These are phyloP conservation scores for Leccinum truebloodii DNA, from an alignment of 768 basidiomycete genomes.

Conservation along the genomic window DNA sequence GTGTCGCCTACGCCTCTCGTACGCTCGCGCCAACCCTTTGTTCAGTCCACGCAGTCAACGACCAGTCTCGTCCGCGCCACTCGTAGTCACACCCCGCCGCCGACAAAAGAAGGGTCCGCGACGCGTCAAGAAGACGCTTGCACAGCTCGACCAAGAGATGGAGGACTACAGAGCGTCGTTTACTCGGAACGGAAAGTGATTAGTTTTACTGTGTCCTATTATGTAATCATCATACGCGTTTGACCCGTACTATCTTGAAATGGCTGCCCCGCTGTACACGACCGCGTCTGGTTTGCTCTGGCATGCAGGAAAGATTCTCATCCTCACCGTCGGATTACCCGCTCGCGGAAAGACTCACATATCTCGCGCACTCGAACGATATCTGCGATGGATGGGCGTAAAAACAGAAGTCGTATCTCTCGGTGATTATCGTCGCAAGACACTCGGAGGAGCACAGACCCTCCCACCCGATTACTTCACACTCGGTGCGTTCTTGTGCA, in stretches of 20 bases:
- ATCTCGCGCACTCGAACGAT: conserved; percentile 93
- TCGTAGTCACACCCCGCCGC: conserved; percentile 35
- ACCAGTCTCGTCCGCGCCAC: conserved; percentile 20
- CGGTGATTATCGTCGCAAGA: conserved; percentile 92
- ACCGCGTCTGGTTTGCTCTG: conserved; percentile 86
- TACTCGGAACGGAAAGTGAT: conserved; percentile 17
- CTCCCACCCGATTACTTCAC: conserved; percentile 94
- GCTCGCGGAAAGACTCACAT: conserved; percentile 97
- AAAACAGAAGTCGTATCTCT: conserved; percentile 94
- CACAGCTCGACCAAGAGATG: conserved; percentile 78
- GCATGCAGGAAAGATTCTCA: conserved; percentile 94
- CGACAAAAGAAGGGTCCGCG: conserved; percentile 74
- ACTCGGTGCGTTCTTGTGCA: conserved; percentile 48
- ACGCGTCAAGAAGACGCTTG: conserved; percentile 66
- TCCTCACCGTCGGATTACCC: conserved; percentile 90
- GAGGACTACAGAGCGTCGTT: conserved; percentile 64
- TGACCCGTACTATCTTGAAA: background rate
- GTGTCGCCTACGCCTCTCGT: background rate
- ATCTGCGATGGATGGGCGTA: conserved; percentile 96
- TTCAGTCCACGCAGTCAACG: conserved; percentile 24
- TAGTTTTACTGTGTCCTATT: conserved; percentile 5
- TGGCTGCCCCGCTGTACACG: conserved; percentile 96
- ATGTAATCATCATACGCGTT: conserved; percentile 19
- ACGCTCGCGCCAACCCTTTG: conserved; percentile 1
- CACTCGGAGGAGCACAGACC: conserved; percentile 82